Percentiles rank a stretch among this genome's conserved stretches.
These are phyloP conservation scores for Leishmania tarentolae DNA, from an alignment of 208 protist genomes.

Conservation along the genomic window DNA sequence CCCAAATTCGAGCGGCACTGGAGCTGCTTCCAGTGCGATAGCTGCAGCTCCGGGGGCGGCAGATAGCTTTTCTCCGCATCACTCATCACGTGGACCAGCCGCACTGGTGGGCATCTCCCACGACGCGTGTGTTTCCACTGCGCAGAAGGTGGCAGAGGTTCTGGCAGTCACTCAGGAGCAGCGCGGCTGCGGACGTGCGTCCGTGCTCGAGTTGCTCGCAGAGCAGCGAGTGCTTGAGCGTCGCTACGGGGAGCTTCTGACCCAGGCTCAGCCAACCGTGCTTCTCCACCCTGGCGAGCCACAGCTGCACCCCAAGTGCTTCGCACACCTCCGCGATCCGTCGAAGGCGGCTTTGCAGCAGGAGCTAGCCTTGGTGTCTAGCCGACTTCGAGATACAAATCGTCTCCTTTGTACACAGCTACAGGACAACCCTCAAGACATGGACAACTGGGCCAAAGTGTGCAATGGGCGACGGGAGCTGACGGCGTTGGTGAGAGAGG, in stretches of 20 bases:
- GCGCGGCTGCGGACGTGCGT: constrained; percentile 54
- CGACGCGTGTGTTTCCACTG: constrained; percentile 15
- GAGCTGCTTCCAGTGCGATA: not conserved
- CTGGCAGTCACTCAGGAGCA: constrained; percentile 34
- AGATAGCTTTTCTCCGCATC: constrained; percentile 3
- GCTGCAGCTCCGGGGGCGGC: not conserved
- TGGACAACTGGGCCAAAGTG: constrained; percentile 92
- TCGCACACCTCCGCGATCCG: constrained; percentile 23
- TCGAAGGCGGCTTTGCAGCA: constrained; percentile 52
- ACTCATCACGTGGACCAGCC: constrained; percentile 21
- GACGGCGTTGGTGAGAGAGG: constrained; percentile 62
- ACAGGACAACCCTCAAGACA: constrained; percentile 91
- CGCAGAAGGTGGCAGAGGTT: constrained; percentile 24
- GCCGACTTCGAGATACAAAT: constrained; percentile 77
- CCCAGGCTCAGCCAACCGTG: constrained; percentile 43
- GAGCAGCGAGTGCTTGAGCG: constrained; percentile 80
- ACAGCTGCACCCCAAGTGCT: constrained; percentile 40
- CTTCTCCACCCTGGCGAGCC: constrained; percentile 63
- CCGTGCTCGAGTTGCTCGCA: constrained; percentile 76
- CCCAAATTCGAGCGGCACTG: not conserved
- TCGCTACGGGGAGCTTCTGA: constrained; percentile 85
- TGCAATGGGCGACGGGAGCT: constrained; percentile 84
- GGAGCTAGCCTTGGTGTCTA: constrained; percentile 69
- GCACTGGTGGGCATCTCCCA: constrained; percentile 4
- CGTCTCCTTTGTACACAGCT: constrained; percentile 86